Evolutionary conservation across 768 basidiomycete species (phyloP), one percentile per base, ranked within the genome.

Genomic region (Termitomyces sp.): DNA sequence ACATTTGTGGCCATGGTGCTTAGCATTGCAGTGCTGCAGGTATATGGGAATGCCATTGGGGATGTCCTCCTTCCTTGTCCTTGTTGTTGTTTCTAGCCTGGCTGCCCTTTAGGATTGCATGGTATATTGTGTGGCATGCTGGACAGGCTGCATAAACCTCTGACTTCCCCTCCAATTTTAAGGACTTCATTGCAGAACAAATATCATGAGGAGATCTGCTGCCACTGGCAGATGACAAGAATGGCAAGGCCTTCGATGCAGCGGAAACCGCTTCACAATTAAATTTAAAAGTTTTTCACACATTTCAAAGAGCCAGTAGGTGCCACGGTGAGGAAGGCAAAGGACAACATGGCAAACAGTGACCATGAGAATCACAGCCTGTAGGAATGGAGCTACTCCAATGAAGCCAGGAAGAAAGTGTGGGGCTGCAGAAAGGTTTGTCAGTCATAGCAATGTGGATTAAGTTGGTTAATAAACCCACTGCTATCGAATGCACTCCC

Each of bases 81-180:
- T 7, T 16, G 16, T 16, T 5, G 16, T 37, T 12, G 14, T 37
- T 16, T 3, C 14, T 5, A 37, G 12, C 16, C 12, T 12, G 12
- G 35, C n/a, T n/a, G n/a, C 35, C 35, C 23, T 37, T 14, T 16
- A 17, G 16, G 12, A 38, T 32, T 9, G 61, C 50, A 23, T 40
- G 19, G 45, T 67, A 60, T 23, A 57, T 61, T 23, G 17, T 34
- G 40, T 64, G 63, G 38, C 63, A 67, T 12, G 23, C 48, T 25
- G 62, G 64, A 48, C 66, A 67, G 25, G 52, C 60, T 11, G 62
- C 63, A 45, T 62, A 63, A 23, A 62, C 58, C 21, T 52, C 58
- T 5, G 58, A 59, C 35, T 59, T 60, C 4, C 54, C 46, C 10
- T 68, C 53, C 38, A 68, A 51, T 23, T 60, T 41, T 23, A 65